Percentiles rank a stretch among this genome's conserved stretches.
Evolutionary conservation across 2,329 filamentous ascomycete genomes (phyloP).

Genomic region (Aspergillus brasiliensis): DNA sequence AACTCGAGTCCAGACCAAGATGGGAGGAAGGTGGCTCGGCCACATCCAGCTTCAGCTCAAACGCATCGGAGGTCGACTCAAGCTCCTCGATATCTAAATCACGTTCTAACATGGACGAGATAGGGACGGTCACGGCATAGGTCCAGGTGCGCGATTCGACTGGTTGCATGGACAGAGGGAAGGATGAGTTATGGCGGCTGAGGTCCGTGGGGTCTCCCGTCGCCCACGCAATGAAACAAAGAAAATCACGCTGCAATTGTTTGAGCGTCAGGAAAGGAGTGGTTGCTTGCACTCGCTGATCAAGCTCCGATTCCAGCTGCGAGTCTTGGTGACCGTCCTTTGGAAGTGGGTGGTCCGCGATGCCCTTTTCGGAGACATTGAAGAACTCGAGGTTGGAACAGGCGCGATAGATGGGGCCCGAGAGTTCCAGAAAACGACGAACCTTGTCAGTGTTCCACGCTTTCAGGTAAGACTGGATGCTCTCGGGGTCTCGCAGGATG

Average conservation of each 20-base stretch:
- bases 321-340: conserved; percentile 29
- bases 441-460: conserved; percentile 60
- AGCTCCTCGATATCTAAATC: conserved; percentile 64
- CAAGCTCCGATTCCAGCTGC: conserved; percentile 33
- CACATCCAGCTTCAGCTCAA: conserved; percentile 61
- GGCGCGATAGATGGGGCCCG: conserved; percentile 58
- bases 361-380: conserved; percentile 64
- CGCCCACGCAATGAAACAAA: conserved; percentile 67
- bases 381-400: conserved; percentile 77
- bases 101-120: conserved; percentile 58
- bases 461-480: conserved; percentile 65
- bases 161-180: conserved; percentile 64
- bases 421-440: conserved; percentile 57
- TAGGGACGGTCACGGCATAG: conserved; percentile 64
- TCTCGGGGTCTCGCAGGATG: conserved; percentile 64
- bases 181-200: conserved; percentile 47
- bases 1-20: conserved; percentile 32
- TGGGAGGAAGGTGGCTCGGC: conserved; percentile 30
- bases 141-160: conserved; percentile 66
- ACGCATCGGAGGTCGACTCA: conserved; percentile 67
- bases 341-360: conserved; percentile 25
- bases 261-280: conserved; percentile 69
- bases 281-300: conserved; percentile 43
- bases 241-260: conserved; percentile 67
- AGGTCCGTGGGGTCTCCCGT: conserved; percentile 43